These are phyloP conservation scores for Gymnopilus dilepis DNA, from an alignment of 768 basidiomycete species.

Conservation along the genomic window DNA sequence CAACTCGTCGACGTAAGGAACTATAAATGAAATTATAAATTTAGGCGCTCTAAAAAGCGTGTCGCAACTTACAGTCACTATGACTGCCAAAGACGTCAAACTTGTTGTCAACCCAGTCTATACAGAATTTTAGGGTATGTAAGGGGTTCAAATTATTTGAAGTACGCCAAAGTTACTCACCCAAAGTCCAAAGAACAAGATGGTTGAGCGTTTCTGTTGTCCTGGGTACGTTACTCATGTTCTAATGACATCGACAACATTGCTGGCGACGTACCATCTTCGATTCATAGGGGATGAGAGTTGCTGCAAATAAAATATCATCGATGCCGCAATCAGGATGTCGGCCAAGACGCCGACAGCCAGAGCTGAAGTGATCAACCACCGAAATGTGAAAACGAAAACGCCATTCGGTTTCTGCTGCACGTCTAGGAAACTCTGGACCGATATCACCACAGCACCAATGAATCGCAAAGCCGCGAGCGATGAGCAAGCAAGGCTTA, in stretches of 20 bases:
- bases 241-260: not conserved
- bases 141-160: not conserved
- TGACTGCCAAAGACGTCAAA: conserved; percentile 16
- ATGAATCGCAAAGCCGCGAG: conserved; percentile 20
- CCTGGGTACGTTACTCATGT: not conserved
- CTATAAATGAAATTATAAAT: conserved; percentile 3
- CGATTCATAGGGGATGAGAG: conserved; percentile 14
- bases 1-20: conserved; percentile 17
- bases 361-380: conserved; percentile 22
- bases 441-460: conserved; percentile 12
- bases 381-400: conserved; percentile 17
- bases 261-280: conserved; percentile 8
- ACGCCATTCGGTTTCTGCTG: conserved; percentile 17
- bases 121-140: not conserved
- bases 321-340: conserved; percentile 17
- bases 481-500: conserved; percentile 5
- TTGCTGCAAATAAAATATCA: conserved; percentile 17
- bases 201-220: conserved; percentile 22
- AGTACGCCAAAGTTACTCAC: conserved; percentile 5
- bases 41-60: too few species aligned
- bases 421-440: conserved; percentile 20
- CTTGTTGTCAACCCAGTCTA: conserved; percentile 24
- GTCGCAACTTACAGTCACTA: conserved; percentile 16
- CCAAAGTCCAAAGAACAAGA: conserved; percentile 23
- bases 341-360: conserved; percentile 20